Evolutionary conservation across 192 early-diverging fungal genomes (phyloP), one percentile per base, ranked within the genome.

Genomic region (Podila clonocystis): DNA sequence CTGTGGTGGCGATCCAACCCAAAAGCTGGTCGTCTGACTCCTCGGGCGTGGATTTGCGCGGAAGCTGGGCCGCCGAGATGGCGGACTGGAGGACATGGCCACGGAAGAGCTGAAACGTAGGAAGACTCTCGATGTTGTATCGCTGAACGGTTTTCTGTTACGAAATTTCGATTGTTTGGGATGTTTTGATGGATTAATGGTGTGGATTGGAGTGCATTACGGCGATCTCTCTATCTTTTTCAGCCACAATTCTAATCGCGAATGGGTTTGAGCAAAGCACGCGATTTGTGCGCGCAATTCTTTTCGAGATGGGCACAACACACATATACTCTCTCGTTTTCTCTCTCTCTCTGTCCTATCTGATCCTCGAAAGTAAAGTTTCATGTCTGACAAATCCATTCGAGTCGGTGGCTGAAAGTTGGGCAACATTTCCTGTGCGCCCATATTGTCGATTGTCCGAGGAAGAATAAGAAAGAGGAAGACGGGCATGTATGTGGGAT

Each of bases 21-120:
- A 78, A 19, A 6, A 78, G 63, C 41, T 78, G 75, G 34, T 78
- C 75, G 45, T 78, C 75, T n/a, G 63, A 71, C 36, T 71, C 64
- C 33, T 78, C 64, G 9, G 30, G 65, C 11, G 75, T 78, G 3
- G 75, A n/a, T 34, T 72, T 34, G 19, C 34, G 65, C 34, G 75
- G 75, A 15, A 78, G 60, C 31, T 41, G 65, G 4, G 69, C 69
- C 1, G 75, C 75, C 0, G 69, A 71, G 50, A 78, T 78, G 65
- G 64, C 33, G 7, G 75, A 57, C 36, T 78, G 75, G 38, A 78
- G 28, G 50, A 78, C 75, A 17, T 65, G 69, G 31, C 75, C 75
- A 9, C 75, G 69, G 58, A 62, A 71, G 63, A 78, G 29, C 5
- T 68, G 68, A 38, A 78, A 78, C 15, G 75, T 78, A 0, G 75